A percentile compares a stretch with the other conserved stretches of the same genome.
Conservation (phyloP, 129 eudicot species). For the Ambrosia artemisiifolia region DNA sequence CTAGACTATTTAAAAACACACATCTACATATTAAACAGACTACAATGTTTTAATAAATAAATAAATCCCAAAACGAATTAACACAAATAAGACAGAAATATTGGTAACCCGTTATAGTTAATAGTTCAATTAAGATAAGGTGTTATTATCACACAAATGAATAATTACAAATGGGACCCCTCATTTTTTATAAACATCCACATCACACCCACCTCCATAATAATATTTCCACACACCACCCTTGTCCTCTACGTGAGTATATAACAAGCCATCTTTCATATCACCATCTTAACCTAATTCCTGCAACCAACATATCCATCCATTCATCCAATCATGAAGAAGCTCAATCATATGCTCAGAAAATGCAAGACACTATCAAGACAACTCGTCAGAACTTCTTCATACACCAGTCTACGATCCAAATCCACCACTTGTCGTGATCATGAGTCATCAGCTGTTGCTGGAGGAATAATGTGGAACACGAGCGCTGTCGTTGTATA, state of each 20-base stretch:
- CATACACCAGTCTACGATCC: slow-evolving; percentile 30
- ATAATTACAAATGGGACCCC: slow-evolving; percentile 28
- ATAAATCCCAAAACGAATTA: background rate
- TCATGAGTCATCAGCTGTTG: background rate
- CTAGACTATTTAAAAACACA: too few relatives aligned
- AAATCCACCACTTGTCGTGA: slow-evolving; percentile 16
- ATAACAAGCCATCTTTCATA: slow-evolving; percentile 16
- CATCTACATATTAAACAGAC: background rate
- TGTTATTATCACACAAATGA: slow-evolving; percentile 31
- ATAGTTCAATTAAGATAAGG: slow-evolving; percentile 27
- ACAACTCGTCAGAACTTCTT: slow-evolving; percentile 35
- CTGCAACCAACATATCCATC: background rate
- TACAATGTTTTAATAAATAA: background rate
- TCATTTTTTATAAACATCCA: slow-evolving; percentile 10
- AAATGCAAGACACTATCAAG: slow-evolving; percentile 49
- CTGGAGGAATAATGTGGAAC: slow-evolving; percentile 21
- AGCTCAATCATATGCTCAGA: slow-evolving; percentile 33
- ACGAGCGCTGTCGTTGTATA: slow-evolving; percentile 10
- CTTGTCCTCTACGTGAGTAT: slow-evolving; percentile 12
- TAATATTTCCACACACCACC: slow-evolving; percentile 10
- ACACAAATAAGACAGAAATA: background rate
- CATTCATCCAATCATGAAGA: slow-evolving; percentile 30
- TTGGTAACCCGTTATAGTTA: slow-evolving; percentile 5
- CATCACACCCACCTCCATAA: slow-evolving; percentile 30
- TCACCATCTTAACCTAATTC: slow-evolving; percentile 25